Evolutionary conservation across 2,329 filamentous ascomycete species (phyloP), one percentile per base, ranked within the genome.

Genomic region (Aspergillus sp.): DNA sequence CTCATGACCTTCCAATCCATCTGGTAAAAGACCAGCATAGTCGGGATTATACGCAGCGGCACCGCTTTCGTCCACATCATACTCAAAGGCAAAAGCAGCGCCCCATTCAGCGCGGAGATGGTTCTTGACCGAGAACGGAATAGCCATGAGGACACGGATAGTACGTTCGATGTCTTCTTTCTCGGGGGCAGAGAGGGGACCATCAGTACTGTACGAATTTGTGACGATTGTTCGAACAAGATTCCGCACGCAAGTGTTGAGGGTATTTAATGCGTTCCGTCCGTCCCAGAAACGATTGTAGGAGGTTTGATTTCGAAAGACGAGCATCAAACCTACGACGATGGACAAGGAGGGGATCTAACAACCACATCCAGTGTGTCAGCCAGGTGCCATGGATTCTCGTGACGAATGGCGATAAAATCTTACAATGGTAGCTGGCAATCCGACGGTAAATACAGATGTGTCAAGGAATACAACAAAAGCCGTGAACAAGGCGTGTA

Each of bases 201-300:
- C 51, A 12, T 54, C 52, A 12, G 56, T 42, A 37, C 52, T 57
- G 61, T 71, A 56, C 57, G 67, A 69, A 53, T 73, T 74, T 5
- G 75, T 73, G 11, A 81, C 65, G 49, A 79, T 77, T 10, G 74
- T 73, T 9, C 81, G 69, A 2, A 77, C 75, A 0, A 85, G 68
- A 51, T 82, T 83, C 43, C 81, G 73, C 10, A 83, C 72, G 33
- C 69, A 70, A n/a, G 80, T 81, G 38, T 73, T 73, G 28, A 83
- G 71, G 0, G 72, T 73, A 8, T 72, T 78, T 43, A 84, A 71
- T 50, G 78, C 74, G 51, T 75, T 76, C 35, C 78, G 67, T 5
- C 78, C 78, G 3, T 76, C 75, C 81, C 81, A 84, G 67, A 83
- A 84, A 2, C 81, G 72, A 52, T 82, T 81, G 64, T 83, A 84